phyloP scores from a whole-genome alignment of 257 asterid genomes.

The Lycium ferocissimum region DNA sequence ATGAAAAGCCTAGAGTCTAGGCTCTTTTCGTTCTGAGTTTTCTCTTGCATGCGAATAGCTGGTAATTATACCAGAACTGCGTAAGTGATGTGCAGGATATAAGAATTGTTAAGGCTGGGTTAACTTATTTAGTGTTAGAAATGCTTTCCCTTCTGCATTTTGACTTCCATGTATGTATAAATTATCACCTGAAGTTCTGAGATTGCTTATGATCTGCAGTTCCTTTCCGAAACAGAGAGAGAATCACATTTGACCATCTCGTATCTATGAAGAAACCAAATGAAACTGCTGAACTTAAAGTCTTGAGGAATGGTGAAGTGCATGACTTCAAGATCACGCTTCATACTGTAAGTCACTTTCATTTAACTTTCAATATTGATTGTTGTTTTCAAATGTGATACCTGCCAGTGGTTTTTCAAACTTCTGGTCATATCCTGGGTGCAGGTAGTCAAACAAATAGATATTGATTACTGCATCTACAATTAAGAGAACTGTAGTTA shows the following conservation, averaged over 20 bases:
- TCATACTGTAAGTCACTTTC: constrained; percentile 74
- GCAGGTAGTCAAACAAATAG: not conserved
- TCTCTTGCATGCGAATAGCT: no score
- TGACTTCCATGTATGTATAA: not conserved
- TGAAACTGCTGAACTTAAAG: constrained; percentile 78
- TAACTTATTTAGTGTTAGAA: no score
- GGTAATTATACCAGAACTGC: no score
- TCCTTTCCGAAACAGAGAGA: constrained; percentile 31
- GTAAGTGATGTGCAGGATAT: no score
- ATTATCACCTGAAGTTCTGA: not conserved
- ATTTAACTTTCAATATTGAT: not conserved
- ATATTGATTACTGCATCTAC: not conserved
- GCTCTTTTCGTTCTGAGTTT: no score
- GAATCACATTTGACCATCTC: constrained; percentile 92
- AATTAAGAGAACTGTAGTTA: not conserved
- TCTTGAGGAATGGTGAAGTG: constrained; percentile 78
- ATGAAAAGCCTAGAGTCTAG: no score
- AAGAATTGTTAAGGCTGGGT: no score
- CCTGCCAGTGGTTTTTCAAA: not conserved
- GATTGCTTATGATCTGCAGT: constrained; percentile 54
- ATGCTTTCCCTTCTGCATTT: not conserved
- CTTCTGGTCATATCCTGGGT: not conserved
- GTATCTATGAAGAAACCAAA: constrained; percentile 98
- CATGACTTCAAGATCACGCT: constrained; percentile 68
- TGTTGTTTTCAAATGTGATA: not conserved